Base-by-base conservation (phyloP, 176 grass and related monocot genomes). In the Carex scoparia region DNA sequence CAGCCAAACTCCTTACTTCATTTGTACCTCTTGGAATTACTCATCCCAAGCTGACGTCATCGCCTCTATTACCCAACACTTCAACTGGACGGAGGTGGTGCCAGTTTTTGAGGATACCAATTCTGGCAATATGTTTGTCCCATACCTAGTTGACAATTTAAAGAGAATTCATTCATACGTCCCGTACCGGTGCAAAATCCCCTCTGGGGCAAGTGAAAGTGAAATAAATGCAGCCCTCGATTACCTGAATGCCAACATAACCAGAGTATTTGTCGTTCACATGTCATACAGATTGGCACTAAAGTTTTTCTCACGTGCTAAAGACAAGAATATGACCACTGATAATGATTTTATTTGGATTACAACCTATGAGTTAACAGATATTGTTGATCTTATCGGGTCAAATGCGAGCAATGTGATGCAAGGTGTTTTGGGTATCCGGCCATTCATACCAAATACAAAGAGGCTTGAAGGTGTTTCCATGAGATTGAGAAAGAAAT, bases 391-490 rank as follows among this genome's bases (percentile, higher is more conserved):
- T 35, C 30, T 86, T 77, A 0, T 76, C 54, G 88, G 92, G 81
- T 54, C 84, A 31, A 79, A 88, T 15, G 87, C 90, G 14, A 54
- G 78, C 71, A 82, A 91, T 82, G 85, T 94, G 57, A 97, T 94
- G 92, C 60, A 89, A 66, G 94, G 94, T 83, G 90, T 94, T 35
- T 16, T 97, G 76, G 94, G 94, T 53, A 16, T 97, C 10, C 86
- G 86, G 53, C 94, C 94, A 32, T 84, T 88, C 67, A 53, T 92
- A 77, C 37, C 31, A 55, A 66, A 89, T 10, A 91, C 83, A 0
- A 19, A 4, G 1, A 18, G 82, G 40, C 77, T 89, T 40, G 10
- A 82, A 10, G 61, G 70, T 19, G 77, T 97, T 48, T 87, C 38
- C 16, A 61, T 48, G 60, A 89, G 87, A 86, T 92, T 92, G 87